These are phyloP conservation scores for Draba incana DNA, from an alignment of 345 rosid species.

Conservation along the genomic window DNA sequence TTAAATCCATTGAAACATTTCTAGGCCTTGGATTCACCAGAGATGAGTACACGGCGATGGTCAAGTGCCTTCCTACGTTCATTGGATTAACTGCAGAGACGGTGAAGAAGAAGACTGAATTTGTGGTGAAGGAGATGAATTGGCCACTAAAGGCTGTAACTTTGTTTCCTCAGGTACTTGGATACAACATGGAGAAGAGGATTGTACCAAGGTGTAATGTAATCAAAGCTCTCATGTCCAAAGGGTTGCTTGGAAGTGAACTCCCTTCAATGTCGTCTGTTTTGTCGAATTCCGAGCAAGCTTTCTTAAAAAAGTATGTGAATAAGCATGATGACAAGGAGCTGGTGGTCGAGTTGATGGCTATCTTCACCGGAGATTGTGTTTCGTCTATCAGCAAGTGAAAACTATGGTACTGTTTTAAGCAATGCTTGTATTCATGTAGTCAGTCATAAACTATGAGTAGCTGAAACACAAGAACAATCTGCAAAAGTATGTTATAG, in stretches of 20 bases:
- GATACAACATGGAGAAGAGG: conserved; percentile 40
- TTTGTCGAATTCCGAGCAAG: neutral
- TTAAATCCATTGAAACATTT: conserved; percentile 24
- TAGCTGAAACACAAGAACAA: too few species aligned
- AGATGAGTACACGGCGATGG: conserved; percentile 29
- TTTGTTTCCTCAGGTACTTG: conserved; percentile 8
- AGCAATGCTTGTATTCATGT: too few species aligned
- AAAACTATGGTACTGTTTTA: too few species aligned
- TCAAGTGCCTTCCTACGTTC: neutral
- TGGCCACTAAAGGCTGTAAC: conserved; percentile 28
- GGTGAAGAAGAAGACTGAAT: conserved; percentile 24
- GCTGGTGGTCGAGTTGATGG: conserved; percentile 22
- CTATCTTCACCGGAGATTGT: neutral
- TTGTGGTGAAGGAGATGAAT: conserved; percentile 43
- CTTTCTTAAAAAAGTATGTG: conserved; percentile 12
- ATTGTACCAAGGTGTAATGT: conserved; percentile 45
- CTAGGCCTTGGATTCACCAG: conserved; percentile 25
- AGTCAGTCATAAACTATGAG: too few species aligned
- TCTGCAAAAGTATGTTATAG: too few species aligned
- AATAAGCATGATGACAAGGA: neutral
- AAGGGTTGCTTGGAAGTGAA: conserved; percentile 26
- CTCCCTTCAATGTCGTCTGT: conserved; percentile 6
- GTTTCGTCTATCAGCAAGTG: neutral
- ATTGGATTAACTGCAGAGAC: neutral
- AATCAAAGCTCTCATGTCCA: conserved; percentile 33